phyloP scores from a whole-genome alignment of 1,139 yeast genomes.

The Pneumocystis oryctolagi region DNA sequence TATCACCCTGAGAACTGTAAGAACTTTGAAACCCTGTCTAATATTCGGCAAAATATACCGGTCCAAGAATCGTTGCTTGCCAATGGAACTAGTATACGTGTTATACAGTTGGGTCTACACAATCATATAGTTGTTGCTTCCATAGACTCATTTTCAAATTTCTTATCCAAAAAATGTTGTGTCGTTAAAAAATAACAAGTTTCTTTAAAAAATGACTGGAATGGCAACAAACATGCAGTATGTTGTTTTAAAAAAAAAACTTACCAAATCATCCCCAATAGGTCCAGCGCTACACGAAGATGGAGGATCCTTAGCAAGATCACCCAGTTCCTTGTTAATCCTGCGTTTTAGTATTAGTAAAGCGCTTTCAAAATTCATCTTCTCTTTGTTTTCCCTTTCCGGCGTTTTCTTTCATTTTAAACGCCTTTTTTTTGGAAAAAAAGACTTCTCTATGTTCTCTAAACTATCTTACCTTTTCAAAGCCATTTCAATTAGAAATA shows the following conservation, averaged over 20 bases:
- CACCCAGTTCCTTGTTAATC: conserved; percentile 88
- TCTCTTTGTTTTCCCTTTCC: background rate
- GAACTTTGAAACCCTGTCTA: background rate
- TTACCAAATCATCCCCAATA: conserved; percentile 73
- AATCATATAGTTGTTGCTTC: background rate
- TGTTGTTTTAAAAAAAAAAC: background rate
- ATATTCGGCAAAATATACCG: conserved; percentile 22
- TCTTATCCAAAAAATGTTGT: no score
- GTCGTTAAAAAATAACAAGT: background rate
- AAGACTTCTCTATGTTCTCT: no score
- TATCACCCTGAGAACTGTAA: conserved; percentile 36
- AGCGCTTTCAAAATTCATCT: background rate
- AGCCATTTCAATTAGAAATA: background rate
- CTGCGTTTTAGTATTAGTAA: conserved; percentile 22
- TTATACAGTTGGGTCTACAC: background rate
- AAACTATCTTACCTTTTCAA: background rate
- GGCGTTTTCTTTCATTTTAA: background rate
- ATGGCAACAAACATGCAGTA: background rate
- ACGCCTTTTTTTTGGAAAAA: background rate
- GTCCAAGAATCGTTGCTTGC: conserved; percentile 97
- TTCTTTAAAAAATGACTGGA: background rate
- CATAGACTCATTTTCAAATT: background rate
- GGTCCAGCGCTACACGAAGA: conserved; percentile 99
- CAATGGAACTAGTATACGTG: conserved; percentile 44
- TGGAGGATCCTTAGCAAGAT: conserved; percentile 97